Evolutionary conservation across 345 rosid species (phyloP), one percentile per base, ranked within the genome.

Genomic region (Isatis tinctoria): DNA sequence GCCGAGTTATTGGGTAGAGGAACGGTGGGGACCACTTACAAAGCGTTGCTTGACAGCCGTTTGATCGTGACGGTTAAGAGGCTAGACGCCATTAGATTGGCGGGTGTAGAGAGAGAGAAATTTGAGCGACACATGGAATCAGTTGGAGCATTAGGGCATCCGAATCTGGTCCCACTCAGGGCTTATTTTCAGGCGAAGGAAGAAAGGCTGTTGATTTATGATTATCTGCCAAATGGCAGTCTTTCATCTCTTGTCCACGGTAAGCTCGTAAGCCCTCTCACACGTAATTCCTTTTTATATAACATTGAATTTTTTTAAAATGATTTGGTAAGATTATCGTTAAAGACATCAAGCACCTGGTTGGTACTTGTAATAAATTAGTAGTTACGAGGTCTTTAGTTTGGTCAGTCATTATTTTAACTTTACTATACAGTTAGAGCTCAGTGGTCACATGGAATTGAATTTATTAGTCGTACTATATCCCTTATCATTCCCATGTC

Each of bases 1-100:
- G 97, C 98, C 11, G 98, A 94, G 83, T 76, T 91, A 83, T 85
- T 94, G n/a, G 98, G 98, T 11, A 77, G 86, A 45, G 97, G 98
- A 2, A 83, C 86, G 0, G 63, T 84, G 57, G 98, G 97, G 70
- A 82, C 93, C 37, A 94, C 97, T 6, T 94, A 94, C 72, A 94
- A 91, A 70, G 96, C 95, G 1, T 91, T 91, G 72, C 79, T 94
- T 44, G 97, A 91, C 60, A 86, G 78, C 84, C 87, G 90, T 53
- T 73, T 89, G 83, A 86, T 88, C 75, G 94, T 93, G 24, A 67
- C 83, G 64, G 96, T 91, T 26, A 91, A 93, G 76, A 72, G 97
- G 69, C 84, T 93, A n/a, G 97, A 94, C 35, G 87, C 88, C 13
- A 79, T 65, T 72, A 89, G 83, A 83, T 65, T 90, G 67, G 86